Evolutionary conservation across 495 filamentous ascomycete species (phyloP), one percentile per base, ranked within the genome.

Genomic region (Neurospora tetrasperma): DNA sequence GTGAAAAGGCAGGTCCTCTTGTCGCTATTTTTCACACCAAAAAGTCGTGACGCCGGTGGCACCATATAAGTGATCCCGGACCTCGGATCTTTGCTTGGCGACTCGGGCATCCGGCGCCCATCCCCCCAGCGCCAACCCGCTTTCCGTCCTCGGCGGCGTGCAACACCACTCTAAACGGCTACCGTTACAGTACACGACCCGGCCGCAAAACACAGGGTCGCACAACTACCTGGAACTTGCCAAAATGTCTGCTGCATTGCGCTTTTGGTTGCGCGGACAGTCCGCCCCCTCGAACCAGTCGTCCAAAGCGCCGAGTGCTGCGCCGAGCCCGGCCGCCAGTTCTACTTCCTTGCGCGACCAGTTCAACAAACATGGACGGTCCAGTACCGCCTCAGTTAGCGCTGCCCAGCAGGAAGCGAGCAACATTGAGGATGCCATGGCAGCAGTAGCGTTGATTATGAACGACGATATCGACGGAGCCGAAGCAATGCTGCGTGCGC

Each of bases 401-500:
- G 74, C 69, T 16, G 71, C 72, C 27, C 71, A 72, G 35, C 75
- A 78, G 44, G 79, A 81, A 69, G 72, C 78, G 31, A 76, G 74
- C 82, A 46, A 88, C 82, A 73, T 88, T 18, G 78, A 82, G n/a
- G 79, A 86, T 71, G 85, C 86, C 31, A 83, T 88, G 78, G 73
- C 72, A 20, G 82, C 84, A 14, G 79, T 82, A 10, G 78, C 79
- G 1, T 80, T 91, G 42, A 95, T 99, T 77, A 93, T 99, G 85
- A 92, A 96, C 78, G 96, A 99, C 82, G 94, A 98, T 82, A 91
- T 98, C 72, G 92, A 93, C 54, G 90, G 88, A 41, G 96, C 96
- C 3, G 95, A 98, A 80, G 86, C 83, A 73, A 88, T 87, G 43
- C 85, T 98, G 20, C 87, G 86, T 40, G 84, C 97, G 42, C 87